Percentiles rank a stretch among this genome's conserved stretches.
Evolutionary conservation across 2,329 filamentous ascomycete genomes (phyloP).

Genomic region (Beauveria caledonica): DNA sequence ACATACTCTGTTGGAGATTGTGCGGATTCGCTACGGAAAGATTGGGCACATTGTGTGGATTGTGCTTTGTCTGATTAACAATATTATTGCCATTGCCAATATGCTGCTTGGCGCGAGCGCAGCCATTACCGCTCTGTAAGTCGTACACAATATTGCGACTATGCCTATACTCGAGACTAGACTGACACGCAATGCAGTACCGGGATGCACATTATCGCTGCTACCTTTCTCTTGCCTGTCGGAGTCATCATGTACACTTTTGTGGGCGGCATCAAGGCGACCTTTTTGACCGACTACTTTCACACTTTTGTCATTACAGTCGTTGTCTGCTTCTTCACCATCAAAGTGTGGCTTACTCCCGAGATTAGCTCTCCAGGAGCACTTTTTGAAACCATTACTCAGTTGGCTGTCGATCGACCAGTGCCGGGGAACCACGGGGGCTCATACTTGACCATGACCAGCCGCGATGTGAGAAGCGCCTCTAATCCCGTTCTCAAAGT

Average conservation of each 20-base stretch:
- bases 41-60: conserved; percentile 44
- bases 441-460: conserved; percentile 48
- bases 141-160: not conserved
- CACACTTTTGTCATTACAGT: conserved; percentile 47
- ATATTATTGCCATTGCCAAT: conserved; percentile 44
- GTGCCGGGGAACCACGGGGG: conserved; percentile 45
- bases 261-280: conserved; percentile 32
- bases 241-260: conserved; percentile 33
- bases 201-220: conserved; percentile 41
- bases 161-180: no score
- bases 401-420: conserved; percentile 34
- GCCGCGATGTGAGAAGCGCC: conserved; percentile 30
- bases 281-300: conserved; percentile 42
- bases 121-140: conserved; percentile 27
- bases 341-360: conserved; percentile 36
- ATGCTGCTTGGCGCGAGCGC: conserved; percentile 38
- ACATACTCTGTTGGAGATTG: conserved; percentile 45
- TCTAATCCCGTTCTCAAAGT: not conserved
- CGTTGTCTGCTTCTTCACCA: conserved; percentile 40
- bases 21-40: conserved; percentile 41
- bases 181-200: conserved; percentile 23
- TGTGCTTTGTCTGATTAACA: conserved; percentile 43
- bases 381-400: conserved; percentile 42
- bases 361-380: conserved; percentile 39
- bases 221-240: conserved; percentile 35